Evolutionary conservation across 495 filamentous ascomycete genomes (phyloP), one percentile per base, ranked within the genome.

Genomic region (Neurospora sp.): DNA sequence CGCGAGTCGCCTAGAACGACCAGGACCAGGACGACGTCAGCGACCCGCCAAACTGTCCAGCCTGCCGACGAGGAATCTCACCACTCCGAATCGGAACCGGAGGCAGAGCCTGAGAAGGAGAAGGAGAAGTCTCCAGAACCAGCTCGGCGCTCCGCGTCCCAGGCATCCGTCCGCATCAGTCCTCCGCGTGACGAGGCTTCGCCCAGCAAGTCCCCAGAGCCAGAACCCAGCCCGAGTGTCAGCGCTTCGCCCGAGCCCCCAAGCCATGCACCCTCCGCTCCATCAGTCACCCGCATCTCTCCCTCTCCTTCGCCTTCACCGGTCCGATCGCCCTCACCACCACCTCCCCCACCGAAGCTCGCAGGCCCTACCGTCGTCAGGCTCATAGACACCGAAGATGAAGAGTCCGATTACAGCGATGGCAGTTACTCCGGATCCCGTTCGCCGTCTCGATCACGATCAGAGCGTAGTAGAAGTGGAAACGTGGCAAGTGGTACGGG

Each of bases 341-440:
- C 76, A 4, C 66, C 72, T 2, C 73, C 73, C 13, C 74, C 71
- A 15, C 73, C 38, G 2, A 38, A 69, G 19, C 74, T 77, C 11
- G 59, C 73, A 17, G 79, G 78, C 62, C 76, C 75, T 17, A 81
- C 80, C 9, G 72, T 81, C 7, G 76, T 81, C n/a, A 75, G 80
- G 70, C 75, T 80, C 43, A 38, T 74, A 39, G 76, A 75, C 13
- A 73, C 74, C 5, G 76, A 78, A 15, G 74, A 75, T 1, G 78
- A 80, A 42, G 78, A 76, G 45, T 62, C 28, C 6, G 28, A 62
- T 42, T n/a, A 28, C 13, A 36, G 40, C 11, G 38, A n/a, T 4
- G 34, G 39, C 43, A 54, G 48, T 5, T 48, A 70, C 54, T 62
- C 54, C 13, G 28, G 54, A 34, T 62, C 39, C 31, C 28, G 38